phyloP scores from a whole-genome alignment of 495 filamentous ascomycete genomes.

The Neurospora sp. region DNA sequence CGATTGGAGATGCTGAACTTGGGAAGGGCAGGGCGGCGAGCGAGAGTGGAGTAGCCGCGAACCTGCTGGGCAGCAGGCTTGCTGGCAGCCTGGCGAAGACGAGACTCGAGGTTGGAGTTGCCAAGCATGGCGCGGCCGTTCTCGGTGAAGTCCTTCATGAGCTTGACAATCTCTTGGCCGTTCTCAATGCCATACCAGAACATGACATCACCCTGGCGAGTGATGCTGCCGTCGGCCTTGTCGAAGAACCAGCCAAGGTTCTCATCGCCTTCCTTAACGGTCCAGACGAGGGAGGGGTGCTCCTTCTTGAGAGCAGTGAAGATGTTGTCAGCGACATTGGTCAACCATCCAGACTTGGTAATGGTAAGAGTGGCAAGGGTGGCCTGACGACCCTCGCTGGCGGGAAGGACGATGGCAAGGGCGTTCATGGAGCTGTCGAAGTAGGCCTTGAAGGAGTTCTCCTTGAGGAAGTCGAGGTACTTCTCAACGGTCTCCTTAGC shows the following conservation, averaged over 20 bases:
- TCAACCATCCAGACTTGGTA: slow-evolving; percentile 91
- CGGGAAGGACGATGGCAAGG: slow-evolving; percentile 81
- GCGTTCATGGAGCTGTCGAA: slow-evolving; percentile 96
- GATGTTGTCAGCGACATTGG: slow-evolving; percentile 95
- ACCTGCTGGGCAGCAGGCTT: slow-evolving; percentile 45
- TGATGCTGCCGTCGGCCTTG: slow-evolving; percentile 88
- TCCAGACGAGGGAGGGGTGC: slow-evolving; percentile 86
- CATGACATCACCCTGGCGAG: slow-evolving; percentile 74
- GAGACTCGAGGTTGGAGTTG: slow-evolving; percentile 78
- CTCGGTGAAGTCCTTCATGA: slow-evolving; percentile 80
- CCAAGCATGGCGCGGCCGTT: slow-evolving; percentile 84
- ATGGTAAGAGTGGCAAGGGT: slow-evolving; percentile 90
- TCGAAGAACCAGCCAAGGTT: slow-evolving; percentile 98
- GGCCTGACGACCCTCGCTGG: slow-evolving; percentile 46
- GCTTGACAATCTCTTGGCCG: slow-evolving; percentile 71
- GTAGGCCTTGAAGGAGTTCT: slow-evolving; percentile 82
- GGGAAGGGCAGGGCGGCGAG: slow-evolving; percentile 25
- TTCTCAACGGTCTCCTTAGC: slow-evolving; percentile 74
- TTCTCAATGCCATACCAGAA: slow-evolving; percentile 94
- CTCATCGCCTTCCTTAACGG: slow-evolving; percentile 93
- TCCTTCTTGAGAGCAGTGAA: slow-evolving; percentile 91
- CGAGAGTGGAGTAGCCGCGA: slow-evolving; percentile 52
- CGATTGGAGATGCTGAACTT: slow-evolving; percentile 22
- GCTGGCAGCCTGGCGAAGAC: slow-evolving; percentile 66
- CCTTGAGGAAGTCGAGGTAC: slow-evolving; percentile 67